Evolutionary conservation across 768 basidiomycete genomes (phyloP), one percentile per base, ranked within the genome.

Genomic region (Tricholoma hemisulphureum): DNA sequence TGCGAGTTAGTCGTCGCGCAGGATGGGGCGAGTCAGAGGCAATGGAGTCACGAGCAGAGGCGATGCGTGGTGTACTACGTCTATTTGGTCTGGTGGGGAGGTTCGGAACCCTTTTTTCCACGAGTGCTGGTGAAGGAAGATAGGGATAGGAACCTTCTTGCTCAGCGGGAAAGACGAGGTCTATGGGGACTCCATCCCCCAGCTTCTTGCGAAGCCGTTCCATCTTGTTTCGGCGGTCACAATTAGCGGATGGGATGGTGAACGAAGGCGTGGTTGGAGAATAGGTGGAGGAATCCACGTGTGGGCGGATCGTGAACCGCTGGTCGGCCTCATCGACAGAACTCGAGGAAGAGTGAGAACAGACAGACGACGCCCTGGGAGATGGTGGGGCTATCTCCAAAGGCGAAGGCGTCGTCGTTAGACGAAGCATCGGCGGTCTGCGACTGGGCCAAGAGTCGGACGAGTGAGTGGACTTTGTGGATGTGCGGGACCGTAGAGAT

Each of bases 141-240:
- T 49, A 5, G 1, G 24, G n/a, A n/a, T 14, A 31, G 26, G n/a
- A n/a, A n/a, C n/a, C 7, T 43, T 29, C 53, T 32, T 26, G 16
- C 31, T 35, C 53, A 26, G 45, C 3, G n/a, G 84, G 79, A 69
- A 88, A 88, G 51, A 89, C 83, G 28, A 87, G 77, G 34, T 82
- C 76, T 2, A 79, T 61, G 6, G 88, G 88, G 20, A 89, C 82
- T 24, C 79, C 82, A 18, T 86, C 77, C 0, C 88, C 88, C 2
- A 90, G 77, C 62, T 73, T 84, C 64, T 78, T 81, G 52, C 83
- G 76, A 51, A 90, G 72, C 29, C 82, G 76, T 50, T 86, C 85
- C 77, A 90, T 83, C 69, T 88, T 89, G 61, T 75, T 72, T 48
- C 81, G 77, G 21, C 84, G 78, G 14, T 77, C 49, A 43, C 69